Conservation (phyloP, 306 rosid species). For the Echinosophora koreensis region DNA sequence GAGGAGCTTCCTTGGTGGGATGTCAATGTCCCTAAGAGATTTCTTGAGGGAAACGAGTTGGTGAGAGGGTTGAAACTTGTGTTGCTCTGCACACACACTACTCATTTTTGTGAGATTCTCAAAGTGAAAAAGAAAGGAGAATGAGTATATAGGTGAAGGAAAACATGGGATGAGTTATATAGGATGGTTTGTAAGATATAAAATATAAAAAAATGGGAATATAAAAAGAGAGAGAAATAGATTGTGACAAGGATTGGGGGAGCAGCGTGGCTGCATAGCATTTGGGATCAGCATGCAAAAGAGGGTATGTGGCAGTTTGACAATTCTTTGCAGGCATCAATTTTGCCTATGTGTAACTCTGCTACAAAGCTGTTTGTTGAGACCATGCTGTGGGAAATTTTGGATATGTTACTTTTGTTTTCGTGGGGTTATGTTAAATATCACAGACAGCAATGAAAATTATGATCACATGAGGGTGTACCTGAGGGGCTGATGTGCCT, state of each 20-base stretch:
- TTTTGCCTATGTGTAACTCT: conserved; percentile 16
- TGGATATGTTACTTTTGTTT: conserved; percentile 22
- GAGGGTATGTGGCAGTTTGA: conserved; percentile 73
- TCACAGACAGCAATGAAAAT: neutral
- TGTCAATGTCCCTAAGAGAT: conserved; percentile 52
- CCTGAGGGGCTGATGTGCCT: neutral
- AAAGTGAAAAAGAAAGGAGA: neutral
- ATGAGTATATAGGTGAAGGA: conserved; percentile 16
- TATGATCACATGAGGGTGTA: conserved; percentile 3
- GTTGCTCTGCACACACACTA: conserved; percentile 56
- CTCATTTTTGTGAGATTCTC: conserved; percentile 46
- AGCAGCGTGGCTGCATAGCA: conserved; percentile 67
- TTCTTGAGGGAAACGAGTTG: conserved; percentile 57
- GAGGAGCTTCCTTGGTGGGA: conserved; percentile 84
- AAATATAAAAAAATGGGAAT: conserved; percentile 19
- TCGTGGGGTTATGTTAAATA: conserved; percentile 7
- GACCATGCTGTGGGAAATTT: conserved; percentile 31
- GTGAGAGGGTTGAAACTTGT: conserved; percentile 52
- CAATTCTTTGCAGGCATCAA: conserved; percentile 40
- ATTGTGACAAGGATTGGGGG: conserved; percentile 41
- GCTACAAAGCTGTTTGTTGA: neutral
- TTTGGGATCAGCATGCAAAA: conserved; percentile 83
- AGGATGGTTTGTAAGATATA: conserved; percentile 28
- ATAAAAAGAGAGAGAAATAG: conserved; percentile 44
- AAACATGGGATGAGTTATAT: conserved; percentile 47